Evolutionary conservation across 2,329 filamentous ascomycete genomes (phyloP).

Genomic region (Aspergillus ochraceoroseus): DNA sequence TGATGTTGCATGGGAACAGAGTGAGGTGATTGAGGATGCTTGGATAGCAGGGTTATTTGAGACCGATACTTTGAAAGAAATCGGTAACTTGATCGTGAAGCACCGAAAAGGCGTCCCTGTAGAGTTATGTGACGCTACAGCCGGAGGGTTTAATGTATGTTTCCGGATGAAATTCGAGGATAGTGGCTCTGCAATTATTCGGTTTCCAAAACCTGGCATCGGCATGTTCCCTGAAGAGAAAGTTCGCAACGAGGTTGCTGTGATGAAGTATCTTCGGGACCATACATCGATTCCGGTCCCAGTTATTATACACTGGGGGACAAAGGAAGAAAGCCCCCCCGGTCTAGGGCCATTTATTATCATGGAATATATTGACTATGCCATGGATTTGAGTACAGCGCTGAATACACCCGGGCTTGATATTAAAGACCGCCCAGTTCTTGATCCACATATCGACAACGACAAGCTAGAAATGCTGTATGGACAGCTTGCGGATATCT

Average conservation of each 20-base stretch:
- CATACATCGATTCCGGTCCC: conserved; percentile 19
- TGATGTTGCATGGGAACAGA: conserved; percentile 17
- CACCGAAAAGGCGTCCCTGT: conserved; percentile 14
- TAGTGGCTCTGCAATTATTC: conserved; percentile 17
- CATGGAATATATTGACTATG: conserved; percentile 9
- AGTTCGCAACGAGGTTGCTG: conserved; percentile 27
- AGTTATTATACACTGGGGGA: conserved; percentile 9
- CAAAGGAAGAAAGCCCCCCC: background rate
- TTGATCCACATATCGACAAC: conserved; percentile 12
- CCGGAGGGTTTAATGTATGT: conserved; percentile 19
- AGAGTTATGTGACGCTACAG: conserved; percentile 11
- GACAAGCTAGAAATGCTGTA: conserved; percentile 27
- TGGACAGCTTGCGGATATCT: conserved; percentile 39
- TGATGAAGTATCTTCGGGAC: conserved; percentile 18
- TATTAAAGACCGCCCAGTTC: conserved; percentile 3
- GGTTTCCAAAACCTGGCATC: conserved; percentile 19
- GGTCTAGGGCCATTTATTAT: conserved; percentile 3
- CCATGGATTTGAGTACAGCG: background rate
- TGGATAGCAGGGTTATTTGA: conserved; percentile 16
- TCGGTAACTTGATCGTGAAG: conserved; percentile 15
- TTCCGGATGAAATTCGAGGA: conserved; percentile 22
- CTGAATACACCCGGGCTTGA: background rate
- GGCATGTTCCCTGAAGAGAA: conserved; percentile 33
- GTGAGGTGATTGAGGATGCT: conserved; percentile 9
- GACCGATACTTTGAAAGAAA: conserved; percentile 4